Percentiles rank a stretch among this genome's conserved stretches.
phyloP scores from a whole-genome alignment of 345 rosid genomes.

The Aethionema arabicum region DNA sequence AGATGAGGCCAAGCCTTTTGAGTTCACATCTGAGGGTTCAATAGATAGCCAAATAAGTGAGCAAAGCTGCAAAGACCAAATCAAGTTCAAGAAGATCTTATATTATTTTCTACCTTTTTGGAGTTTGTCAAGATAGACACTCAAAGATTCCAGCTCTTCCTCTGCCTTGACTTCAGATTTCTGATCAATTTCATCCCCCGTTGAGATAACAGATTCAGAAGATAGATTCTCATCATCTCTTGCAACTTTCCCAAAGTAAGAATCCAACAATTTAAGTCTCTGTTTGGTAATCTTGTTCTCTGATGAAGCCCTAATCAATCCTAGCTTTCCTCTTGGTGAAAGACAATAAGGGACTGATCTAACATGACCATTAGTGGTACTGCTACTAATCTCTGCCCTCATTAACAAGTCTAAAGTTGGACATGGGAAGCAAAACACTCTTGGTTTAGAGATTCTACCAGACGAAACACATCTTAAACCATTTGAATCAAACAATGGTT shows the following conservation, averaged over 20 bases:
- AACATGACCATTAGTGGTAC: constrained; percentile 22
- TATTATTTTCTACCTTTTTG: constrained; percentile 39
- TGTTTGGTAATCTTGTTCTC: constrained; percentile 33
- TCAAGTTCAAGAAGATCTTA: neutral
- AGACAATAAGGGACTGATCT: constrained; percentile 17
- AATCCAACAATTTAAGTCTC: constrained; percentile 56
- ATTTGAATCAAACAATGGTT: constrained; percentile 28
- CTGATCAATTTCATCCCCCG: neutral
- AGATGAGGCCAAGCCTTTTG: constrained; percentile 17
- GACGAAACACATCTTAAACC: constrained; percentile 32
- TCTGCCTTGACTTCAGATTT: constrained; percentile 30
- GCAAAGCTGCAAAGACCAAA: neutral
- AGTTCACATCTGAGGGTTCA: constrained; percentile 36
- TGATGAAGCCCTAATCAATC: constrained; percentile 33
- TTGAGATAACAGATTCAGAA: constrained; percentile 12
- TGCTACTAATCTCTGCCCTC: constrained; percentile 21
- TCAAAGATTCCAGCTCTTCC: constrained; percentile 45
- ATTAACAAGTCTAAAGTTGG: constrained; percentile 21
- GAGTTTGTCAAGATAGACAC: constrained; percentile 59
- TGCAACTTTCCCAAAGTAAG: constrained; percentile 63
- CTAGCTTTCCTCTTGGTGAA: constrained; percentile 29
- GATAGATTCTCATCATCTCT: constrained; percentile 30
- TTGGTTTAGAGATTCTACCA: constrained; percentile 15
- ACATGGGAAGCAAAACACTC: constrained; percentile 26
- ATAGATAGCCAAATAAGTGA: constrained; percentile 15